These are phyloP conservation scores for Moesziomyces globuligerus DNA, from an alignment of 1,284 basidiomycete species.

Conservation along the genomic window DNA sequence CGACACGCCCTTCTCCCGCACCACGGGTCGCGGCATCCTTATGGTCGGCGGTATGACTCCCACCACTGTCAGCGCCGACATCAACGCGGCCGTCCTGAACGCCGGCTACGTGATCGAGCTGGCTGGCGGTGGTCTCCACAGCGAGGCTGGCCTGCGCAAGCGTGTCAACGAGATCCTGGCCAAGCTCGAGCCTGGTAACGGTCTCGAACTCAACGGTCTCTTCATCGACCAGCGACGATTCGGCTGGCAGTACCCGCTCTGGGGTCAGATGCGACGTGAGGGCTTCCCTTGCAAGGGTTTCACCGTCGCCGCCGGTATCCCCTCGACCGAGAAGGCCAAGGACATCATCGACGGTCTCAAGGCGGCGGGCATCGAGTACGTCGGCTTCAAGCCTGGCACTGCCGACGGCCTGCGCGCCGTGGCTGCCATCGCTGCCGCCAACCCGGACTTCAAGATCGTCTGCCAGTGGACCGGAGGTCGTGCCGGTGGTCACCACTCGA, in stretches of 20 bases:
- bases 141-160: conserved; percentile 82
- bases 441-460: conserved; percentile 97
- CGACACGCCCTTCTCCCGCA: conserved; percentile 94
- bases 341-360: conserved; percentile 86
- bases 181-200: conserved; percentile 56
- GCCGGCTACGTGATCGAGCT: conserved; percentile 97
- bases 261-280: conserved; percentile 96
- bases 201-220: conserved; percentile 90
- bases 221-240: conserved; percentile 99
- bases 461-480: conserved; percentile 99
- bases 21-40: conserved; percentile 93
- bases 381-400: conserved; percentile 97
- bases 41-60: conserved; percentile 94
- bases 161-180: conserved; percentile 73
- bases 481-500: conserved; percentile 98
- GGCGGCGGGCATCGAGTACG: conserved; percentile 87
- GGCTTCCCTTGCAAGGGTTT: conserved; percentile 96
- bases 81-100: conserved; percentile 78
- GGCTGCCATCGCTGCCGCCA: conserved; percentile 90
- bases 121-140: conserved; percentile 97
- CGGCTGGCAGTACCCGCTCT: conserved; percentile 90
- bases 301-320: conserved; percentile 95
- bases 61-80: conserved; percentile 60
- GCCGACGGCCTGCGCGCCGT: conserved; percentile 97
- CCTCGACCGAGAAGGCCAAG: conserved; percentile 88